These are phyloP conservation scores for Cystoderma amianthinum DNA, from an alignment of 768 basidiomycete genomes.

Conservation along the genomic window DNA sequence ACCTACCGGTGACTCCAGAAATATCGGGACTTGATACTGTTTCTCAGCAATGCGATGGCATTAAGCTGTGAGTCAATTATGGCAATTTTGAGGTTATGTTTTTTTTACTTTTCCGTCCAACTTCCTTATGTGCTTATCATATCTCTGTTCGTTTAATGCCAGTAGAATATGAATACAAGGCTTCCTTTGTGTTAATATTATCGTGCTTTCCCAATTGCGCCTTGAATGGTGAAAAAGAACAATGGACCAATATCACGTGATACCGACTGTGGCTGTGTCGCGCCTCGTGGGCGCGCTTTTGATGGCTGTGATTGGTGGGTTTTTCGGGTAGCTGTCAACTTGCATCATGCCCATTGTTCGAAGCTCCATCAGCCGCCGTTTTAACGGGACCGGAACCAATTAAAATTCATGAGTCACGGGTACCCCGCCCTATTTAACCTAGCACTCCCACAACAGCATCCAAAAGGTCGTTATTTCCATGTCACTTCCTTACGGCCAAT, in stretches of 20 bases:
- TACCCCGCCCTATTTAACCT: conserved; percentile 26
- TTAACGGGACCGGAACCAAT: conserved; percentile 5
- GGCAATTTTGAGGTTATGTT: too few relatives aligned
- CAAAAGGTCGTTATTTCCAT: conserved; percentile 15
- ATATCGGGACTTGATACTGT: too few relatives aligned
- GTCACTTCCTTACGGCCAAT: conserved; percentile 42
- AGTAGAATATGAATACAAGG: neutral
- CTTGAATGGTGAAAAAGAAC: conserved; percentile 17
- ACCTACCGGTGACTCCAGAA: conserved; percentile 13
- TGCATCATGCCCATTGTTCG: conserved; percentile 29
- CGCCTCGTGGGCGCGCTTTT: conserved; percentile 8
- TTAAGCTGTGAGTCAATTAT: too few relatives aligned
- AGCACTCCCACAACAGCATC: neutral
- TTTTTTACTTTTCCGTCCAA: too few relatives aligned
- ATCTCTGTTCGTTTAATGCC: neutral
- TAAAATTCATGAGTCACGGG: conserved; percentile 19
- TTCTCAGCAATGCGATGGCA: too few relatives aligned
- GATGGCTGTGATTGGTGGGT: conserved; percentile 17
- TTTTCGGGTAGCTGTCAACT: conserved; percentile 12
- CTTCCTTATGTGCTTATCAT: neutral
- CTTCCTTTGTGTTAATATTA: too few relatives aligned
- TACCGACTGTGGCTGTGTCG: conserved; percentile 24
- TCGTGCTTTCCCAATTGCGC: too few relatives aligned
- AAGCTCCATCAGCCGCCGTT: conserved; percentile 11
- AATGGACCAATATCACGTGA: conserved; percentile 18